These are phyloP conservation scores for Globisporangium cederbergense DNA, from an alignment of 352 stramenopile species.

Conservation along the genomic window DNA sequence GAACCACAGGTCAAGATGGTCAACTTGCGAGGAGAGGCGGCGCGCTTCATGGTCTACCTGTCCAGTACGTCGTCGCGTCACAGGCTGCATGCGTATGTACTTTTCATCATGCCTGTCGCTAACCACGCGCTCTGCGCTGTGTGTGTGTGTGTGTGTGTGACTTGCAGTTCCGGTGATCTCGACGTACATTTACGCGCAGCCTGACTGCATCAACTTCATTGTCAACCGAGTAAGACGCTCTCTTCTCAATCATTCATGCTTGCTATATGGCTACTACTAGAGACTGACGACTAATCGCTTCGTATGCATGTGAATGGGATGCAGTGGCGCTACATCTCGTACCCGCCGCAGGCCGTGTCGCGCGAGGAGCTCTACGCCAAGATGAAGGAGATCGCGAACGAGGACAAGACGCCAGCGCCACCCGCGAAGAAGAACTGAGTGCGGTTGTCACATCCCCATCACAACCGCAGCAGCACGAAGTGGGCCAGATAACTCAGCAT, in stretches of 20 bases:
- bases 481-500: neutral
- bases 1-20: constrained; percentile 32
- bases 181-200: constrained; percentile 83
- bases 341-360: constrained; percentile 69
- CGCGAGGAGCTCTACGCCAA: constrained; percentile 77
- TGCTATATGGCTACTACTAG: neutral
- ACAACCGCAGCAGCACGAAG: neutral
- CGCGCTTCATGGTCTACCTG: constrained; percentile 69
- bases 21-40: constrained; percentile 62
- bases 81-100: too few relatives aligned
- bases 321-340: constrained; percentile 86
- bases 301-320: neutral
- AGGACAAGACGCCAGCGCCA: constrained; percentile 37
- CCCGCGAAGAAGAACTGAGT: constrained; percentile 17
- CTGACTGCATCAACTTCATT: constrained; percentile 82
- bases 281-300: neutral
- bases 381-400: constrained; percentile 64
- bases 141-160: neutral
- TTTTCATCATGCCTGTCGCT: neutral
- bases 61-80: constrained; percentile 39
- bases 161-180: constrained; percentile 65
- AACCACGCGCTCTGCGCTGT: neutral
- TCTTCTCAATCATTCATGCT: neutral
- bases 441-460: neutral
- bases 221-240: constrained; percentile 42